Evolutionary conservation across 495 filamentous ascomycete genomes (phyloP), one percentile per base, ranked within the genome.

Genomic region (Astrothelium macrocarpum): DNA sequence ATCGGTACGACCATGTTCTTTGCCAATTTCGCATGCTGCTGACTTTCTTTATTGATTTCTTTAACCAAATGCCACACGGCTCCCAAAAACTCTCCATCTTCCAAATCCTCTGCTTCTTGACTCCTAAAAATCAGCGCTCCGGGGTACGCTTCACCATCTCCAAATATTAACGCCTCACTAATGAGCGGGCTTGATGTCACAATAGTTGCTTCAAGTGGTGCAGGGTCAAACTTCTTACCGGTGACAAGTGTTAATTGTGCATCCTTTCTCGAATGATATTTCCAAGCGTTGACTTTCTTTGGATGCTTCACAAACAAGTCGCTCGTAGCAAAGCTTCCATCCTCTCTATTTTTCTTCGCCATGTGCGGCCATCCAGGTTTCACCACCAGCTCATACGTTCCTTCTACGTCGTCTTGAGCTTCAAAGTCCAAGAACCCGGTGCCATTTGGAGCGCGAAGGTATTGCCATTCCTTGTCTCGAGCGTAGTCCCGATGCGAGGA

Each of bases 151-250:
- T 63, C 70, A 14, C 73, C 75, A 60, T 75, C 77, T 0, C 81
- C 81, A 64, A 83, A 81, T 3, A 83, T 71, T 4, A 82, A 68
- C 14, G 77, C 76, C 60, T 82, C 77, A 12, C 62, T 59, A n/a
- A 82, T 29, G 3, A 76, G 62, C 0, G 32, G 34, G 1, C 65
- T 59, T 12, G 73, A 71, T 29, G 72, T 64, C 16, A 65, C 60
- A 12, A 84, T 74, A 2, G 70, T 67, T 45, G 70, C 79, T 75
- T 89, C 85, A 18, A 88, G 69, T 1, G 82, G 82, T 23, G 83
- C 79, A 5, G 85, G 85, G 64, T 85, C 85, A 34, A 87, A 86
- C 62, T 89, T 88, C 73, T 87, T 85, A 0, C 85, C 85, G 16
- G 85, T 89, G 18, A 83, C 73, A 3, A 89, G 74, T 0, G 80